Evolutionary conservation across 1,139 yeast genomes (phyloP), one percentile per base, ranked within the genome.

Genomic region (Kodamaea alishanica): DNA sequence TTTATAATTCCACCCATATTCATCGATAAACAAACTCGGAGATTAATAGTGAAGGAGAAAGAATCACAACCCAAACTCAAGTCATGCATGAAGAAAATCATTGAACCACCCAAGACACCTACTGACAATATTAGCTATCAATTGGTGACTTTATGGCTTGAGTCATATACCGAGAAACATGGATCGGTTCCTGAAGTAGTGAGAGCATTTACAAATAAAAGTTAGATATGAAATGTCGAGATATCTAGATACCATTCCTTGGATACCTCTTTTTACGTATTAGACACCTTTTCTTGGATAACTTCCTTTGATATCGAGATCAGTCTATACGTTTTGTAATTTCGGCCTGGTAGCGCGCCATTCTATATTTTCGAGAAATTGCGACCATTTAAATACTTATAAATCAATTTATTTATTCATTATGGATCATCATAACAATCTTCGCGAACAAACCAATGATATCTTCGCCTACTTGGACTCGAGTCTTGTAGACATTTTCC

Each of bases 1-100:
- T 49, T 47, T 32, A 40, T 63, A 12, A 42, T 56, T 8, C 69
- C 70, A 1, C 58, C 51, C 30, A 50, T 51, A 2, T 61, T 52
- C 38, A 24, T 23, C 33, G 24, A 12, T 15, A 15, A 15, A 15
- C 20, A 15, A 15, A 15, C 20, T 15, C 20, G 20, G 20, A 15
- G 20, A 15, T 15, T 15, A 15, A 15, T 15, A 15, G 20, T 15
- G 20, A 15, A 15, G 20, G 20, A 15, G 20, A 15, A 15, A 15
- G 20, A 15, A 15, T 4, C 20, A 15, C 20, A 42, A 28, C 55
- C 54, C 9, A 52, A 48, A 20, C 33, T 50, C 10, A 53, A 46
- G 51, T 32, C 61, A 42, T 40, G 47, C 47, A n/a, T 46, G 28
- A 45, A 42, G 28, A 58, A 51, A 33, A 30, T 51, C 20, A 44